Evolutionary conservation across 2,329 filamentous ascomycete species (phyloP).

Genomic region (Cercospora sojina): DNA sequence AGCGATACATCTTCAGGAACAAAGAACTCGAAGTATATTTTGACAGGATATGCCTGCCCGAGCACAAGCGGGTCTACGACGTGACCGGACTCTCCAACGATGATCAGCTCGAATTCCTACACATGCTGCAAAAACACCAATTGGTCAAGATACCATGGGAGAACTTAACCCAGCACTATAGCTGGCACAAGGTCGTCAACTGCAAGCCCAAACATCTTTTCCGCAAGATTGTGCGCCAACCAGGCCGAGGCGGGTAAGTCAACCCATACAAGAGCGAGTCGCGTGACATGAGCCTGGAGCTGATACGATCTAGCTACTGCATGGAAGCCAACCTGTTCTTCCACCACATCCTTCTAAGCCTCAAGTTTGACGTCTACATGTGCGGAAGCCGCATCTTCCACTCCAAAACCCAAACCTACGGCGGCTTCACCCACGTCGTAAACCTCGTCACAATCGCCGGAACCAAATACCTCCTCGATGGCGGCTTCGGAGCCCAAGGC

Average conservation of each 20-base stretch:
- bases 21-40: conserved; percentile 31
- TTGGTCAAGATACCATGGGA: conserved; percentile 56
- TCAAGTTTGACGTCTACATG: conserved; percentile 51
- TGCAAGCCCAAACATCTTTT: conserved; percentile 53
- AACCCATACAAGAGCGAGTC: not conserved
- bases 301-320: conserved; percentile 29
- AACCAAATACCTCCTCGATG: conserved; percentile 39
- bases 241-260: conserved; percentile 50
- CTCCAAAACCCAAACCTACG: conserved; percentile 13
- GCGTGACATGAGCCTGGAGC: not conserved
- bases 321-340: conserved; percentile 60
- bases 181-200: conserved; percentile 48
- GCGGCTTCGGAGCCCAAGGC: conserved; percentile 43
- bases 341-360: conserved; percentile 50
- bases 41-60: conserved; percentile 32
- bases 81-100: conserved; percentile 22
- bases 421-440: conserved; percentile 44
- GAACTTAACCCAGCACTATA: conserved; percentile 57
- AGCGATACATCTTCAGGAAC: conserved; percentile 18
- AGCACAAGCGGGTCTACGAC: conserved; percentile 22
- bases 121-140: conserved; percentile 40
- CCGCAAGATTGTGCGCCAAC: conserved; percentile 51
- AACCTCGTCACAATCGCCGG: conserved; percentile 41
- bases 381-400: conserved; percentile 42
- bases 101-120: conserved; percentile 28